Conservation (phyloP, 2,329 filamentous ascomycete species). For the Pseudocercospora crystallina region DNA sequence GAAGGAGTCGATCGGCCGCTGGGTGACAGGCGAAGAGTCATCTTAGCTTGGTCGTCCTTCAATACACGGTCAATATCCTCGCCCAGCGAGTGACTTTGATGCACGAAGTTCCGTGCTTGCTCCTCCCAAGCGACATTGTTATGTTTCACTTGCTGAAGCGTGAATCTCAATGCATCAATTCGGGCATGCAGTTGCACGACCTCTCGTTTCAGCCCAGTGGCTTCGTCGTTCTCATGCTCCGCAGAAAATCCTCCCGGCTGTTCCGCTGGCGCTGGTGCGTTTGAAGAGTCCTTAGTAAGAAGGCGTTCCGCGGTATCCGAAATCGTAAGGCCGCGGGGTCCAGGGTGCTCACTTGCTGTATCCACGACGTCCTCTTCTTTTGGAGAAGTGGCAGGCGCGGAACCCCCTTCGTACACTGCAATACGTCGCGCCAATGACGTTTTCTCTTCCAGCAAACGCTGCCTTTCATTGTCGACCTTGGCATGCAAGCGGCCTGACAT, state of each 20-base stretch:
- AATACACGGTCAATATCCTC: constrained; percentile 10
- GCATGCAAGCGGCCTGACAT: constrained; percentile 49
- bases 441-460: constrained; percentile 43
- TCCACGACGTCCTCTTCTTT: neutral
- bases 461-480: constrained; percentile 44
- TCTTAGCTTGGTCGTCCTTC: constrained; percentile 5
- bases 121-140: constrained; percentile 14
- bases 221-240: neutral
- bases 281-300: neutral
- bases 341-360: neutral
- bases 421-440: constrained; percentile 29
- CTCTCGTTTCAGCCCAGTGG: constrained; percentile 11
- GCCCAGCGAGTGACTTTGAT: constrained; percentile 4
- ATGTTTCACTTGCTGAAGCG: constrained; percentile 14
- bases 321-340: neutral
- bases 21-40: neutral
- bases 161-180: constrained; percentile 12
- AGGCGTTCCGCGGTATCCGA: neutral
- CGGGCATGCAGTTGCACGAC: constrained; percentile 14
- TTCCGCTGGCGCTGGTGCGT: neutral
- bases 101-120: constrained; percentile 10
- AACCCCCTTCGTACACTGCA: constrained; percentile 6
- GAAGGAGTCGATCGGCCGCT: constrained; percentile 3
- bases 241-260: neutral
- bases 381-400: neutral